Evolutionary conservation across 495 filamentous ascomycete species (phyloP), one percentile per base, ranked within the genome.

Genomic region (Hyaloscypha hepaticicola): DNA sequence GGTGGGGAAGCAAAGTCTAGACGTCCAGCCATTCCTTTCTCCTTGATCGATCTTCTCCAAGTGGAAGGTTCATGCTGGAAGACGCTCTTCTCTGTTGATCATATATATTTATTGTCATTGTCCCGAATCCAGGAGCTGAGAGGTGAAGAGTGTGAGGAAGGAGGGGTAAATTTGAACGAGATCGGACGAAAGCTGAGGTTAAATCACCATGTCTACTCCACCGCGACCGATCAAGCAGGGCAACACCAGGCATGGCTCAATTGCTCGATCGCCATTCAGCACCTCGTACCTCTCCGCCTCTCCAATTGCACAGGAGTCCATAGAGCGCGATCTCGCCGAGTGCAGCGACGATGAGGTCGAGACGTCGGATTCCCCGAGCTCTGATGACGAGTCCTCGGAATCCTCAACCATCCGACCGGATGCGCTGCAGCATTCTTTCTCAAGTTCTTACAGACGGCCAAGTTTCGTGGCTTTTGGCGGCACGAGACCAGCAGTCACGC

Each of bases 381-480:
- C 70, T 24, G 58, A 63, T 65, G 26, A 73, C 66, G 67, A 67
- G 63, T 50, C 27, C 34, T 81, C 83, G 24, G 78, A 81, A 21
- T 74, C 80, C 2, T 80, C 78, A 11, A 83, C 83, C 6, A 72
- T 79, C 16, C 79, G 78, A 34, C 75, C 76, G 26, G 70, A 75
- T 29, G 79, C 76, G 7, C 52, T 76, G 28, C 68, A 74, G 19
- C 79, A 83, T 68, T 86, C 83, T 11, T 76, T 91, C 78, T 83
- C 86, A n/a, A 85, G 87, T 22, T 86, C 89, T 3, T 90, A 92
- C 71, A 82, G 86, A 8, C 82, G 88, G 28, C 89, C 89, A 16
- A 84, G 81, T 58, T 86, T 83, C 65, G 79, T 90, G 9, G 86
- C 85, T 12, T 87, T 81, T 45, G 87, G 85, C 50, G 85, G 80